Evolutionary conservation across 2,329 filamentous ascomycete species (phyloP), one percentile per base, ranked within the genome.

Genomic region (Alternaria incomplexa): DNA sequence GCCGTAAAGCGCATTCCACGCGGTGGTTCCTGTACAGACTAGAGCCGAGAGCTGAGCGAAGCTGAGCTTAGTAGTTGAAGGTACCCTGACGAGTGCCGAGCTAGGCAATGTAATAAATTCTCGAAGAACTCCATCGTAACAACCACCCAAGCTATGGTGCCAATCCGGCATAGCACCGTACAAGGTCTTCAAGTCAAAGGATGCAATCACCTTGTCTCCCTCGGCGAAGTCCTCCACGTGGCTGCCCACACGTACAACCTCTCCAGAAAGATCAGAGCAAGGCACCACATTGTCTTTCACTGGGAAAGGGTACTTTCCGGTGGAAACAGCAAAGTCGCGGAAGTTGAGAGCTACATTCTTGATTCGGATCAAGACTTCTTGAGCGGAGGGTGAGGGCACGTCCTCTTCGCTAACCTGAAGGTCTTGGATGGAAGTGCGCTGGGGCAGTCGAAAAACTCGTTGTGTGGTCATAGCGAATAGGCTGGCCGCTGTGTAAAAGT

Each of bases 1-100:
- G 6, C 62, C 61, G 17, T 66, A 63, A 28, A 73, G 46, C 15
- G 68, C 65, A 51, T 60, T 68, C 68, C 70, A 71, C 3, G 61
- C 68, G 1, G 70, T 70, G 5, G 64, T 48, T 13, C 65, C 67
- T 17, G 68, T 68, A 36, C 67, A 65, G 15, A 67, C 57, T 22
- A 68, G 13, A 56, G 61, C 54, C 28, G 30, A 25, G 17, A 63
- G 61, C 25, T 64, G 52, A 15, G 58, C 61, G 32, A 57, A 48
- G 32, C 51, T 56, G 15, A 51, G 46, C 30, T 59, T 9, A 46
- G 54, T 62, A 8, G 4, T 43, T 9, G 43, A 32, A 48, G 58
- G 64, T 7, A 70, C 8, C 48, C 60, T 63, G 8, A 69, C 60
- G 28, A 71, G 40, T 2, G 28, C 20, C 10, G 57, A 55, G 20